phyloP scores from a whole-genome alignment of 306 rosid species.

The Gleditsia sinensis region DNA sequence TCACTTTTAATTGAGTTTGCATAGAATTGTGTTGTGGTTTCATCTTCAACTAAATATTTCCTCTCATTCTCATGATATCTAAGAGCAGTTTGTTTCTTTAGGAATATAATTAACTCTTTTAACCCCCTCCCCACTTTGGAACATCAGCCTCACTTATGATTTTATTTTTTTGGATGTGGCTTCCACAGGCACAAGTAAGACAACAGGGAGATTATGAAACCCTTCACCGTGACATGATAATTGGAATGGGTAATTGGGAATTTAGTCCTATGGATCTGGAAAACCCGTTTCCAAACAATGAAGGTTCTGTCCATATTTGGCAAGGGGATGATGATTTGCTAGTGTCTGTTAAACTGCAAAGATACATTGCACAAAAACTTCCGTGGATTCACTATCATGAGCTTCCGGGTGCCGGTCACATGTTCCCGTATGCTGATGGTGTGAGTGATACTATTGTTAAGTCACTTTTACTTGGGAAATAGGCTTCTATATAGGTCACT shows the following conservation, averaged over 20 bases:
- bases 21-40: background rate
- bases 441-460: conserved; percentile 50
- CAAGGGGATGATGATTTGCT: conserved; percentile 79
- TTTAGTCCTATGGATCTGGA: conserved; percentile 69
- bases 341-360: conserved; percentile 59
- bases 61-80: conserved; percentile 8
- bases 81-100: background rate
- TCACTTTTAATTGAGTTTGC: conserved; percentile 1
- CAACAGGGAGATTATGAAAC: conserved; percentile 79
- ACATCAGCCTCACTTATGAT: conserved; percentile 4
- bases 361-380: conserved; percentile 62
- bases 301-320: conserved; percentile 83
- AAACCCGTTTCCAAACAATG: conserved; percentile 75
- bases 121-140: background rate
- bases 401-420: conserved; percentile 74
- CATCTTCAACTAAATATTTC: conserved; percentile 5
- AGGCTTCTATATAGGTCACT: conserved; percentile 25
- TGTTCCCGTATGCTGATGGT: conserved; percentile 56
- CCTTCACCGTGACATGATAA: conserved; percentile 58
- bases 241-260: conserved; percentile 86
- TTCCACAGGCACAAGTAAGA: conserved; percentile 52
- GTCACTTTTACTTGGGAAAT: conserved; percentile 50
- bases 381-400: conserved; percentile 92
- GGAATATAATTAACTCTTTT: background rate
- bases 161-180: conserved; percentile 24